Evolutionary conservation across 2,329 filamentous ascomycete species (phyloP), one percentile per base, ranked within the genome.

Genomic region (Aspergillus nomiae): DNA sequence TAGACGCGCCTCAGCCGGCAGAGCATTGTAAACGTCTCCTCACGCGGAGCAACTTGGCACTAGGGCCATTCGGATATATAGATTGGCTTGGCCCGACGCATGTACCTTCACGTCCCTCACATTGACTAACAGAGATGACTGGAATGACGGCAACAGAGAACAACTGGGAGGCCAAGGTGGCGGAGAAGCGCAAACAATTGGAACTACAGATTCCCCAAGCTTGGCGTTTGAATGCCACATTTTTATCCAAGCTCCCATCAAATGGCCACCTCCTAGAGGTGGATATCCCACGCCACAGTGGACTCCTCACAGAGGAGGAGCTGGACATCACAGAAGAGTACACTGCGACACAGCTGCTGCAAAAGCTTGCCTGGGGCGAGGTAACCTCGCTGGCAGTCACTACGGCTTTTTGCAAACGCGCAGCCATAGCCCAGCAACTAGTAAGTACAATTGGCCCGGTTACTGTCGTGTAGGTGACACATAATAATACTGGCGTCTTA

Each of bases 301-400:
- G 83, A 1, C 70, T 86, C 9, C 69, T 86, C 8, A 77, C 80
- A 0, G 54, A 74, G 0, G 63, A 73, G n/a, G 84, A 86, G 67
- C 65, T 85, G 4, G 73, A 76, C 10, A 83, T 86, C 41, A 86
- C 85, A 0, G 71, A 74, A 56, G 67, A 67, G 4, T 70, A 69
- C 45, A 62, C 67, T 3, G 72, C 69, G 7, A 56, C 53, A 0
- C 63, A 70, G 21, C 61, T 74, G 10, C 36, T 73, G 8, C 57
- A 30, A 4, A 68, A 67, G 10, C 59, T 74, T 10, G 66, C 67
- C 0, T 59, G 59, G 2, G 68, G 70, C 4, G 30, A 70, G 7
- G 8, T 71, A 3, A 73, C 59, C 21, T 69, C 71, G 7, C 24
- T 68, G 38, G 67, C 30, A 14, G 67, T 74, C 4, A 71, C 71